A percentile compares a stretch with the other conserved stretches of the same genome.
phyloP scores from a whole-genome alignment of 805 yeast species.

The Tetrapisispora pingtungensis region DNA sequence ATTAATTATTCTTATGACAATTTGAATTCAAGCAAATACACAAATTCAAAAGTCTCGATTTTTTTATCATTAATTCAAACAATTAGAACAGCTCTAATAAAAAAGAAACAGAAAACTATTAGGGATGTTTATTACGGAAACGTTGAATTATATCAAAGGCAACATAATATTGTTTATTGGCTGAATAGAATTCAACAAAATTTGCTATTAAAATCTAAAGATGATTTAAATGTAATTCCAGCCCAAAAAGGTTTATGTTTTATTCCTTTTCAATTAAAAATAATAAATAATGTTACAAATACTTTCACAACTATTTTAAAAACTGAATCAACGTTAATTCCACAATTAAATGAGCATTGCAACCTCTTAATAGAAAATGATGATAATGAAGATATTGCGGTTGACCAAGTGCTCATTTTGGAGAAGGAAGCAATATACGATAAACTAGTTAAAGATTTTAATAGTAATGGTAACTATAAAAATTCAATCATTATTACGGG shows the following conservation, averaged over 20 bases:
- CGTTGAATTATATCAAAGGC: conserved; percentile 42
- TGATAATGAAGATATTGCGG: conserved; percentile 21
- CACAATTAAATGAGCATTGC: conserved; percentile 27
- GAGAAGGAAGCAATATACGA: conserved; percentile 48
- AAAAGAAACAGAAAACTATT: conserved; percentile 13
- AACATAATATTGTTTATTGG: conserved; percentile 34
- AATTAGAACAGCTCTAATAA: conserved; percentile 5
- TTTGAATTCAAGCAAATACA: background rate
- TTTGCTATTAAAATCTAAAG: conserved; percentile 29
- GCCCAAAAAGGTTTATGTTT: conserved; percentile 53
- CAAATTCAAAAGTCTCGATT: conserved; percentile 8
- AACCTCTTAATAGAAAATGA: background rate
- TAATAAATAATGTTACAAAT: background rate
- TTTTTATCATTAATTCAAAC: conserved; percentile 13
- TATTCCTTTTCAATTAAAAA: conserved; percentile 5
- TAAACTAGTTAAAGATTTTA: conserved; percentile 16
- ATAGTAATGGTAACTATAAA: background rate
- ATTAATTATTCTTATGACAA: background rate
- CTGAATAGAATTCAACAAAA: conserved; percentile 33
- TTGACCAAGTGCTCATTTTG: conserved; percentile 9
- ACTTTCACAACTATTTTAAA: background rate
- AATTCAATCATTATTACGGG: conserved; percentile 43
- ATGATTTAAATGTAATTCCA: conserved; percentile 39
- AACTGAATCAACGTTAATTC: conserved; percentile 30
- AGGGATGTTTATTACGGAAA: conserved; percentile 59